phyloP scores from a whole-genome alignment of 2,329 filamentous ascomycete genomes.

The Cladosporium colombiae region DNA sequence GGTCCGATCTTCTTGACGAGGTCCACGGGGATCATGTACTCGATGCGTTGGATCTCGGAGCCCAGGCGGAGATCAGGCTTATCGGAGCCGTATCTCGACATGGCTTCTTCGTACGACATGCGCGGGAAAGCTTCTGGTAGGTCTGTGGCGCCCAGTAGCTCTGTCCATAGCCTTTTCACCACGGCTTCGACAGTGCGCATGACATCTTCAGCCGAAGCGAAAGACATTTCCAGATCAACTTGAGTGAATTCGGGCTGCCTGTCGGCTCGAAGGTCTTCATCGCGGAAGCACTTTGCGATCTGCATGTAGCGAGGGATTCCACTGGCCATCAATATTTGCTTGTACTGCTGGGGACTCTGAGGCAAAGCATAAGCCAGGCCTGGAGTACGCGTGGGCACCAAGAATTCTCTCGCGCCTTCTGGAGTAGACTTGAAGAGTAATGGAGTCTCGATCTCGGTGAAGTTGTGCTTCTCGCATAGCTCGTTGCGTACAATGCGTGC shows the following conservation, averaged over 20 bases:
- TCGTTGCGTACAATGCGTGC: constrained; percentile 55
- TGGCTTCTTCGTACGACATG: constrained; percentile 74
- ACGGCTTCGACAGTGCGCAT: constrained; percentile 61
- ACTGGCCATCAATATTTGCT: constrained; percentile 94
- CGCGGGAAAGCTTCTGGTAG: constrained; percentile 54
- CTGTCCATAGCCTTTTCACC: constrained; percentile 57
- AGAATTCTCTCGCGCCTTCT: constrained; percentile 90
- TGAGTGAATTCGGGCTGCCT: constrained; percentile 96
- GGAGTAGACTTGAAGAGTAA: constrained; percentile 96
- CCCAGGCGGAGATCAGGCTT: constrained; percentile 86
- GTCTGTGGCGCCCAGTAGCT: constrained; percentile 48
- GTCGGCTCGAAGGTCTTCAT: constrained; percentile 90
- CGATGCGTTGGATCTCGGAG: constrained; percentile 64
- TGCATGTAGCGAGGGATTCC: constrained; percentile 84
- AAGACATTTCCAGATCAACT: constrained; percentile 92
- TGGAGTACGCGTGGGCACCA: constrained; percentile 79
- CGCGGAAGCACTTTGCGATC: constrained; percentile 90
- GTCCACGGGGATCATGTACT: constrained; percentile 61
- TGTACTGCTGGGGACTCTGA: constrained; percentile 97
- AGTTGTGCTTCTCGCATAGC: constrained; percentile 57
- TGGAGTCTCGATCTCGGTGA: constrained; percentile 85
- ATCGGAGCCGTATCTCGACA: constrained; percentile 80
- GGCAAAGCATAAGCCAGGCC: constrained; percentile 86
- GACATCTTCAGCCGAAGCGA: constrained; percentile 70
- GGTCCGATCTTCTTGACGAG: constrained; percentile 75